Conservation (phyloP, 2,329 filamentous ascomycete genomes). For the Emergomyces pasteurianus region DNA sequence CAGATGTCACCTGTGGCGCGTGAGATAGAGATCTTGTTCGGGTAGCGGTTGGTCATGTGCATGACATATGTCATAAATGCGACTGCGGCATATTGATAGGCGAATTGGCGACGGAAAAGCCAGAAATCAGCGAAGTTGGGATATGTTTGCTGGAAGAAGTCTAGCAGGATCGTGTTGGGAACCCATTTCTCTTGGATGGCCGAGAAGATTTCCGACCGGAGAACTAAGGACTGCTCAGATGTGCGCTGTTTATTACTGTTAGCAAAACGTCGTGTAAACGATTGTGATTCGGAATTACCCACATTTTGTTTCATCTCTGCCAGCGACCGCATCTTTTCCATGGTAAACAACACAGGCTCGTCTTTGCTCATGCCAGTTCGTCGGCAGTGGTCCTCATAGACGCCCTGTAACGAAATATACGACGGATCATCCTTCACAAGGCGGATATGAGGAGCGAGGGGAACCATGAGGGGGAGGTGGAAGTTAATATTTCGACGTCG, state of each 20-base stretch:
- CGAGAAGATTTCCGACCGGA: slow-evolving; percentile 81
- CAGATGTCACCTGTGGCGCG: slow-evolving; percentile 84
- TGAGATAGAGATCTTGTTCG: slow-evolving; percentile 88
- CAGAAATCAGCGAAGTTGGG: slow-evolving; percentile 89
- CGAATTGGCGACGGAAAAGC: slow-evolving; percentile 95
- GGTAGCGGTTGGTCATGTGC: slow-evolving; percentile 92
- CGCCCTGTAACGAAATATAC: slow-evolving; percentile 84
- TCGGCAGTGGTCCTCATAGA: slow-evolving; percentile 94
- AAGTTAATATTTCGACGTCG: slow-evolving; percentile 89
- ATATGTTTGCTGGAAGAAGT: slow-evolving; percentile 83
- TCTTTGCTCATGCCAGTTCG: slow-evolving; percentile 82
- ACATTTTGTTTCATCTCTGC: slow-evolving; percentile 53
- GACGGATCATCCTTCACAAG: slow-evolving; percentile 93
- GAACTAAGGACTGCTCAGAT: slow-evolving; percentile 54
- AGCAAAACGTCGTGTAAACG: slow-evolving; percentile 10
- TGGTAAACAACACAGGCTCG: slow-evolving; percentile 85
- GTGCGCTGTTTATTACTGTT: slow-evolving; percentile 27
- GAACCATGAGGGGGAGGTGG: slow-evolving; percentile 89
- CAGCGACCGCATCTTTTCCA: slow-evolving; percentile 79
- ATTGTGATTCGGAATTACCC: slow-evolving; percentile 13
- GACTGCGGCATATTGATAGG: slow-evolving; percentile 85
- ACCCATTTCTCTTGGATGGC: slow-evolving; percentile 93
- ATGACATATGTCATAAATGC: slow-evolving; percentile 99
- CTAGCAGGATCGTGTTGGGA: slow-evolving; percentile 64
- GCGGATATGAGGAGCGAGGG: slow-evolving; percentile 84